phyloP scores from a whole-genome alignment of 768 basidiomycete genomes.

The Auriculariales sp. region DNA sequence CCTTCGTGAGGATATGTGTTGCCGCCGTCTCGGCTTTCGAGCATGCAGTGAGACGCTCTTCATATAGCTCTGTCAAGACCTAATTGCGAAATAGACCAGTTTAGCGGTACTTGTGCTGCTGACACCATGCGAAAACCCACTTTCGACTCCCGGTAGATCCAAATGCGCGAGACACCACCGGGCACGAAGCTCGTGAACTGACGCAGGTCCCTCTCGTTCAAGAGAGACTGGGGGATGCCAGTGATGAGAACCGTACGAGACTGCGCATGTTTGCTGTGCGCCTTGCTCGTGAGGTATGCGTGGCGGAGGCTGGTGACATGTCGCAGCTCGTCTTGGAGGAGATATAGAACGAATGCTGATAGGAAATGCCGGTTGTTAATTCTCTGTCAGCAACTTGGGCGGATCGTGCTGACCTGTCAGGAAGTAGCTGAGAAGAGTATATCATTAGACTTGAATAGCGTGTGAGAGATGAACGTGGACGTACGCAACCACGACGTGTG shows the following conservation, averaged over 20 bases:
- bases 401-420: background rate
- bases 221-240: constrained; percentile 40
- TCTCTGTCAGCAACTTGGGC: background rate
- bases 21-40: constrained; percentile 43
- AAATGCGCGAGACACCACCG: constrained; percentile 52
- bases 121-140: constrained; percentile 5
- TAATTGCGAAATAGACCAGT: background rate
- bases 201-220: constrained; percentile 29
- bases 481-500: constrained; percentile 42
- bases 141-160: constrained; percentile 45
- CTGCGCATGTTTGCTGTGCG: constrained; percentile 45
- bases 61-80: constrained; percentile 26
- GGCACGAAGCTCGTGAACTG: constrained; percentile 51
- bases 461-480: constrained; percentile 8
- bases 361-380: too few species aligned
- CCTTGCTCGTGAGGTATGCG: constrained; percentile 33
- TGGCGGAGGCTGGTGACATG: constrained; percentile 21
- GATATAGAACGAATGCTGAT: constrained; percentile 43
- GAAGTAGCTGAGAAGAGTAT: background rate
- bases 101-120: background rate
- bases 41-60: constrained; percentile 30
- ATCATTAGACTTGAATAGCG: background rate
- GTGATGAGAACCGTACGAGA: constrained; percentile 58
- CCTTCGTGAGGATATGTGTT: constrained; percentile 29
- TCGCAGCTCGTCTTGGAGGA: constrained; percentile 38